A percentile compares a stretch with the other conserved stretches of the same genome.
phyloP scores from a whole-genome alignment of 2,329 filamentous ascomycete species.

The Talaromyces sp. region DNA sequence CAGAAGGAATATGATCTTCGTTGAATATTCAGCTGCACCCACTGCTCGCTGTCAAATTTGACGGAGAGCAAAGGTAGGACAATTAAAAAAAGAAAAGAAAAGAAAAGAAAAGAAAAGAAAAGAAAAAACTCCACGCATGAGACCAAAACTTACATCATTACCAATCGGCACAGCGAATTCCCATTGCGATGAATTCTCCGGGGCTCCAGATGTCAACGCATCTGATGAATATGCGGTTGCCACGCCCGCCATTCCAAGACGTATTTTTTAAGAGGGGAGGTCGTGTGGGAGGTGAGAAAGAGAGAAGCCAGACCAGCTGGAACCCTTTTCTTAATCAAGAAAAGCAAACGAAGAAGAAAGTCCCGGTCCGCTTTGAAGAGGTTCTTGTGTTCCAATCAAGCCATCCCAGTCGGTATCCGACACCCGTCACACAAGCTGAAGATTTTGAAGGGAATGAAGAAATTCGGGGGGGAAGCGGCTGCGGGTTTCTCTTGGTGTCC shows the following conservation, averaged over 20 bases:
- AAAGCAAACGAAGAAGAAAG: conserved; percentile 15
- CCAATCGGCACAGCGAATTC: conserved; percentile 41
- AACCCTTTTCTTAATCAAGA: conserved; percentile 22
- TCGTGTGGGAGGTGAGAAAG: conserved; percentile 7
- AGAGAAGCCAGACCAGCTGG: conserved; percentile 40
- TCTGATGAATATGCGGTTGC: conserved; percentile 44
- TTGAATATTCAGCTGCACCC: background rate
- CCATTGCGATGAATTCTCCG: conserved; percentile 38
- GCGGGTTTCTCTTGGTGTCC: conserved; percentile 9
- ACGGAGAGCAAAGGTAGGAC: too few species aligned
- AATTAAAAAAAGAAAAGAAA: background rate
- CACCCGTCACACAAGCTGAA: conserved; percentile 2
- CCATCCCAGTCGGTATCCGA: conserved; percentile 32
- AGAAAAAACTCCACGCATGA: background rate
- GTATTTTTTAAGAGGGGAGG: conserved; percentile 5
- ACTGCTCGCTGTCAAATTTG: background rate
- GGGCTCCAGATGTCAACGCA: conserved; percentile 40
- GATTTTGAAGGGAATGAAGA: conserved; percentile 6
- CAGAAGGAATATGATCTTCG: too few species aligned
- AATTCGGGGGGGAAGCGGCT: background rate
- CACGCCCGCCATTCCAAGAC: conserved; percentile 44
- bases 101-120: background rate
- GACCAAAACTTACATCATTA: conserved; percentile 36
- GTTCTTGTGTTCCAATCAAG: conserved; percentile 24
- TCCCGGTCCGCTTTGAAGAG: conserved; percentile 15